A percentile compares a stretch with the other conserved stretches of the same genome.
These are phyloP conservation scores for Xerocomus nothofagi DNA, from an alignment of 1,284 basidiomycete species.

Conservation along the genomic window DNA sequence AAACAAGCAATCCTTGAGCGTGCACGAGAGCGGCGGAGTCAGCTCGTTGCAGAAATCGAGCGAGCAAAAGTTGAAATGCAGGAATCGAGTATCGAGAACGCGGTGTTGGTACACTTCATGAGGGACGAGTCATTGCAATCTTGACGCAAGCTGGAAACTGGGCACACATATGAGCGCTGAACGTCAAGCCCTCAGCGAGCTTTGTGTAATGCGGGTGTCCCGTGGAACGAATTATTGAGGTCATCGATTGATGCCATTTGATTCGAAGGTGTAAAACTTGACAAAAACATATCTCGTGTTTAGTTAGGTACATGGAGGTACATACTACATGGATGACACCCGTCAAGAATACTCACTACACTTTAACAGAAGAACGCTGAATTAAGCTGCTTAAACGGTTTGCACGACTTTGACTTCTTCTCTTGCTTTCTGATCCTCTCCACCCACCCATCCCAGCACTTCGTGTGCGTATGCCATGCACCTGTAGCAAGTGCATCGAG, in stretches of 20 bases:
- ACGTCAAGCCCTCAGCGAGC: neutral
- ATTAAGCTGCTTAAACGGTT: constrained; percentile 14
- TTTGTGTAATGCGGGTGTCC: neutral
- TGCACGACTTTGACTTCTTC: constrained; percentile 16
- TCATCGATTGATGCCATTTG: too few relatives aligned
- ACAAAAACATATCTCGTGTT: constrained; percentile 12
- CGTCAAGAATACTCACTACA: neutral
- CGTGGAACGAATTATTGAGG: neutral
- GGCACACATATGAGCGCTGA: neutral
- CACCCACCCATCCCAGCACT: constrained; percentile 27
- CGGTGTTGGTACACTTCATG: constrained; percentile 55
- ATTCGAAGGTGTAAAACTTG: too few relatives aligned
- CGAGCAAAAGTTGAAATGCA: constrained; percentile 64
- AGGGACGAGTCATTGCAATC: constrained; percentile 34
- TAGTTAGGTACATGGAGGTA: constrained; percentile 19
- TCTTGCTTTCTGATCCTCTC: constrained; percentile 6
- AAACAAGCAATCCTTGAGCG: constrained; percentile 47
- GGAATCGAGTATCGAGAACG: constrained; percentile 74
- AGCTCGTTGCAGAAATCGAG: constrained; percentile 57
- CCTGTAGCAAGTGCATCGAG: constrained; percentile 14
- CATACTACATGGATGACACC: constrained; percentile 15
- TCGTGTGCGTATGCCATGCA: constrained; percentile 19
- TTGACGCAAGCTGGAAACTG: too few relatives aligned
- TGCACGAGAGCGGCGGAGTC: constrained; percentile 51
- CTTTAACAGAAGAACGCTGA: constrained; percentile 16